phyloP scores from a whole-genome alignment of 2,329 filamentous ascomycete genomes.

The Curvularia sp. region DNA sequence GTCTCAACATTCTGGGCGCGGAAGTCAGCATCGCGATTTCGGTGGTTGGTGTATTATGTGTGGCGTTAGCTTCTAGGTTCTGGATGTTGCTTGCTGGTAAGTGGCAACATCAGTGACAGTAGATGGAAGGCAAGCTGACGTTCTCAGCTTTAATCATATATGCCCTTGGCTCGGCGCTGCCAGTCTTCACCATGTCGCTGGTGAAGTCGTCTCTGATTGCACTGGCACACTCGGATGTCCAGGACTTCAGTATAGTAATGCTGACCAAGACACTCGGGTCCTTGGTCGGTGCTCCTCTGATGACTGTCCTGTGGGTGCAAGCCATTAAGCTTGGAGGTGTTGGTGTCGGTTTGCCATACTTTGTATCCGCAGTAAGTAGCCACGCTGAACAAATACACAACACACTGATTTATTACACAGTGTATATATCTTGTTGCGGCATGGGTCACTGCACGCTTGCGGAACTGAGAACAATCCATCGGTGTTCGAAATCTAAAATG shows the following conservation, averaged over 20 bases:
- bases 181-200: conserved; percentile 50
- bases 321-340: conserved; percentile 46
- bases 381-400: neutral
- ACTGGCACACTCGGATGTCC: conserved; percentile 33
- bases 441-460: conserved; percentile 14
- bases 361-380: conserved; percentile 44
- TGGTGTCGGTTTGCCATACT: conserved; percentile 47
- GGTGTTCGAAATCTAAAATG: neutral
- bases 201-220: conserved; percentile 47
- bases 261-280: conserved; percentile 48
- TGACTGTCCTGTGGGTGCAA: conserved; percentile 48
- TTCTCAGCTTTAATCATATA: conserved; percentile 46
- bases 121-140: conserved; percentile 4
- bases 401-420: conserved; percentile 9
- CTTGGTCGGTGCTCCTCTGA: conserved; percentile 47
- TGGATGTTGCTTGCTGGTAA: conserved; percentile 44
- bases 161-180: conserved; percentile 49
- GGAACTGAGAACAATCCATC: neutral
- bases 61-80: conserved; percentile 43
- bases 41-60: conserved; percentile 43
- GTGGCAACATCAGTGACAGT: neutral
- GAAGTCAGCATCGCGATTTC: conserved; percentile 44
- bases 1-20: conserved; percentile 44
- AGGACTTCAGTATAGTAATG: conserved; percentile 51
- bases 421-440: conserved; percentile 21